Conservation (phyloP, 2,329 filamentous ascomycete genomes). For the Thielaviopsis euricoi region DNA sequence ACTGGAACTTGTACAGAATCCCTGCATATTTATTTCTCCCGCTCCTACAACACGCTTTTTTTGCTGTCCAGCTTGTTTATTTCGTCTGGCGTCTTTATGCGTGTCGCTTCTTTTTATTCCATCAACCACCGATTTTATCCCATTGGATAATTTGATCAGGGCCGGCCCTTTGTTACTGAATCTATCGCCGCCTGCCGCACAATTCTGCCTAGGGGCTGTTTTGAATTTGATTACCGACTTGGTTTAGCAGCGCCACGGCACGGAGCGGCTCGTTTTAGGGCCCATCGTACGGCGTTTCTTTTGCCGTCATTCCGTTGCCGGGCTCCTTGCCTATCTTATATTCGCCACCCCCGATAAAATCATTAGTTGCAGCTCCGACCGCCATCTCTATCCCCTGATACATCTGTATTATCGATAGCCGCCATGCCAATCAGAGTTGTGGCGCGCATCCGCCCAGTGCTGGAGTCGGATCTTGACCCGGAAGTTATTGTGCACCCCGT, state of each 20-base stretch:
- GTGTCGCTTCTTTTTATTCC: no score
- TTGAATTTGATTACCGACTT: no score
- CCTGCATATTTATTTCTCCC: slow-evolving; percentile 1
- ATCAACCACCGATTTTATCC: no score
- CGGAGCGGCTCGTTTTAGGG: not conserved
- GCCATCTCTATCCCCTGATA: not conserved
- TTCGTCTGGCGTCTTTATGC: no score
- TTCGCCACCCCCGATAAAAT: not conserved
- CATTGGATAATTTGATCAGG: no score
- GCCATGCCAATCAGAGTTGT: slow-evolving; percentile 65
- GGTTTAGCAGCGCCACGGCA: not conserved
- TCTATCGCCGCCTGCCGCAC: no score
- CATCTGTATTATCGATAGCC: not conserved
- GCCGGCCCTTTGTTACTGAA: no score
- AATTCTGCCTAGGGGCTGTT: no score
- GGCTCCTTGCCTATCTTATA: not conserved
- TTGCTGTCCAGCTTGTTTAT: no score
- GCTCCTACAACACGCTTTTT: not conserved
- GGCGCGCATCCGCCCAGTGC: slow-evolving; percentile 73
- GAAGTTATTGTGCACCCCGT: slow-evolving; percentile 69
- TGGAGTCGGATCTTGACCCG: slow-evolving; percentile 70
- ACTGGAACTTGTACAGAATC: not conserved
- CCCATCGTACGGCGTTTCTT: not conserved
- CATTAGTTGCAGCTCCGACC: not conserved
- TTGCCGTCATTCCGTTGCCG: not conserved